A percentile compares a stretch with the other conserved stretches of the same genome.
Conservation (phyloP, 352 stramenopile genomes). For the Phytophthora fragariae region DNA sequence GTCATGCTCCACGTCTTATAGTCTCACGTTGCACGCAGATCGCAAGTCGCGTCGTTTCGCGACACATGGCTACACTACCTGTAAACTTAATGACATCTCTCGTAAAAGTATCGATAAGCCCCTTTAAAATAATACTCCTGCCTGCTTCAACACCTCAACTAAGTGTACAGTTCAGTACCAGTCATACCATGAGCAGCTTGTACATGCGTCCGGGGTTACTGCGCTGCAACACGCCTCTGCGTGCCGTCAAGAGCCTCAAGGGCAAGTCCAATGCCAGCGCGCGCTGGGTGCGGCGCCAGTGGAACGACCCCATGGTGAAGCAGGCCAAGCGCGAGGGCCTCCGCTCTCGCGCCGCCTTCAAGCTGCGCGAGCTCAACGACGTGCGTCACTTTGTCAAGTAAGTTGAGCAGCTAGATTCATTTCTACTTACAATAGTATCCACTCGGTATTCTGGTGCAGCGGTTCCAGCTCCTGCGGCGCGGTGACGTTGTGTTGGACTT, state of each 20-base stretch:
- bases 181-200: background rate
- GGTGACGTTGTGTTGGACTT: slow-evolving; percentile 85
- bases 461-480: slow-evolving; percentile 62
- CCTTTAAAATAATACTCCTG: background rate
- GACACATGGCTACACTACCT: slow-evolving; percentile 15
- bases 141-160: background rate
- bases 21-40: background rate
- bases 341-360: slow-evolving; percentile 83
- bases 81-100: background rate
- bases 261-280: slow-evolving; percentile 86
- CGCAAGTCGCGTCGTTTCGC: slow-evolving; percentile 18
- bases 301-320: slow-evolving; percentile 86
- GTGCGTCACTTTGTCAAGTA: slow-evolving; percentile 25
- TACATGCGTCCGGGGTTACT: background rate
- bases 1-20: background rate
- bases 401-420: too few relatives aligned
- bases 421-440: too few relatives aligned
- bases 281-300: slow-evolving; percentile 87
- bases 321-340: slow-evolving; percentile 86
- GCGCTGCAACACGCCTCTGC: slow-evolving; percentile 23
- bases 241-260: slow-evolving; percentile 80
- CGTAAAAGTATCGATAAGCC: background rate
- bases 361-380: slow-evolving; percentile 85
- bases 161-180: background rate
- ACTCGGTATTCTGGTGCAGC: slow-evolving; percentile 4